Evolutionary conservation across 164 flowering plant species (phyloP), one percentile per base, ranked within the genome.

Genomic region (Akebia trifoliata): DNA sequence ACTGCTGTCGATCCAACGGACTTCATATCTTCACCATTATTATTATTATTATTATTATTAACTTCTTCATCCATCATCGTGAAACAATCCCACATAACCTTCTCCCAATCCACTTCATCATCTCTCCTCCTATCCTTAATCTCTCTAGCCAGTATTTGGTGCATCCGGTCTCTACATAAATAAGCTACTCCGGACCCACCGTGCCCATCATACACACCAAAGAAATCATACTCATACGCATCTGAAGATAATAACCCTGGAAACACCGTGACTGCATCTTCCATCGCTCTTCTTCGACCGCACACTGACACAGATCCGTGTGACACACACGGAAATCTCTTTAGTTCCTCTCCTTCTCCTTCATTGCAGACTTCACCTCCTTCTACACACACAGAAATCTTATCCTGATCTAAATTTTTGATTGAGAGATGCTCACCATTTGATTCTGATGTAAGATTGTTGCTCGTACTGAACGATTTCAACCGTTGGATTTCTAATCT

Each of bases 141-240:
- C 62, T 69, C 78, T 64, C 60, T 67, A 38, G 56, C 77, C 52
- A 87, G 30, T 14, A 85, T 20, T 24, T 56, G 22, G 48, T 87
- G 89, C 49, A 90, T 21, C 68, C 75, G 54, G 26, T 82, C 81
- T 20, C 73, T 61, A 58, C 97, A 90, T 21, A 67, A 75, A 4
- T 72, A 43, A 39, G 97, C 89, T 43, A 87, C 91, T 24, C 62
- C 50, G 1, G 77, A 38, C 47, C 97, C 97, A 0, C 97, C 95
- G 52, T 90, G 97, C 6, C 95, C 95, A 60, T 90, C 97, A 52
- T 80, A 90, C 15, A 90, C 93, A 0, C 68, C 97, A 43, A 67
- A 90, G 39, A 79, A 90, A 60, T 86, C 88, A 30, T 57, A 78
- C 62, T 29, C 46, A 0, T 44, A 53, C 12, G n/a, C n/a, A n/a